These are phyloP conservation scores for Chlamydomonas applanata DNA, from an alignment of 139 green algal species.

Conservation along the genomic window DNA sequence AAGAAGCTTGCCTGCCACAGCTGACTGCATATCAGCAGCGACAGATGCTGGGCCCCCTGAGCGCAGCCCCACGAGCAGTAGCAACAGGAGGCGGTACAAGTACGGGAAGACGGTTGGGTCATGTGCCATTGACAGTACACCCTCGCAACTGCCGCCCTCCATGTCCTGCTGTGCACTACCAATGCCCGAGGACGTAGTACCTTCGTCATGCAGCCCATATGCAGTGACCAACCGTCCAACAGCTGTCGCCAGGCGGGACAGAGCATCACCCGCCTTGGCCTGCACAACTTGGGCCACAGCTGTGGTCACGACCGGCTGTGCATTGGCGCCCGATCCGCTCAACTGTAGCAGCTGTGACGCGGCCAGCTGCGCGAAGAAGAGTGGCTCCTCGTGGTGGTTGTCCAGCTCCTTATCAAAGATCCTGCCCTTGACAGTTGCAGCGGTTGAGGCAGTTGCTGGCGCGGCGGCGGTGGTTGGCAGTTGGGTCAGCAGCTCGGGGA, in stretches of 20 bases:
- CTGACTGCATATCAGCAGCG: neutral
- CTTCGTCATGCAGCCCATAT: neutral
- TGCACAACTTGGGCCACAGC: neutral
- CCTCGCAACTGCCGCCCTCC: constrained; percentile 1
- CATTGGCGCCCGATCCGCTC: no score
- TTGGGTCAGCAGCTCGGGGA: constrained; percentile 13
- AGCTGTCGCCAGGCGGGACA: neutral
- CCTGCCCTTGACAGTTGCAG: constrained; percentile 4
- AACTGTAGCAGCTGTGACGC: constrained; percentile 6
- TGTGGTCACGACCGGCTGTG: neutral
- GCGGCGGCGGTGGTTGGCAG: no score
- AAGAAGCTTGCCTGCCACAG: neutral
- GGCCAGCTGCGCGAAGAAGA: constrained; percentile 69
- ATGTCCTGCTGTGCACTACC: neutral
- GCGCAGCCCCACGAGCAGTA: constrained; percentile 6
- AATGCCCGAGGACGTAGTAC: neutral
- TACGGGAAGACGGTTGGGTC: constrained; percentile 41
- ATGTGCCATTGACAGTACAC: constrained; percentile 19
- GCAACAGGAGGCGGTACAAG: constrained; percentile 46
- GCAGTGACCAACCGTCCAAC: neutral
- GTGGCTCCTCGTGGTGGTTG: constrained; percentile 81
- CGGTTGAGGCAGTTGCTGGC: neutral
- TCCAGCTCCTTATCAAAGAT: constrained; percentile 86
- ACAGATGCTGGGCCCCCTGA: neutral
- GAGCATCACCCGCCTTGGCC: neutral